Percentiles rank a stretch among this genome's conserved stretches.
phyloP scores from a whole-genome alignment of 2,329 filamentous ascomycete species.

The Lachnellula hyalina region DNA sequence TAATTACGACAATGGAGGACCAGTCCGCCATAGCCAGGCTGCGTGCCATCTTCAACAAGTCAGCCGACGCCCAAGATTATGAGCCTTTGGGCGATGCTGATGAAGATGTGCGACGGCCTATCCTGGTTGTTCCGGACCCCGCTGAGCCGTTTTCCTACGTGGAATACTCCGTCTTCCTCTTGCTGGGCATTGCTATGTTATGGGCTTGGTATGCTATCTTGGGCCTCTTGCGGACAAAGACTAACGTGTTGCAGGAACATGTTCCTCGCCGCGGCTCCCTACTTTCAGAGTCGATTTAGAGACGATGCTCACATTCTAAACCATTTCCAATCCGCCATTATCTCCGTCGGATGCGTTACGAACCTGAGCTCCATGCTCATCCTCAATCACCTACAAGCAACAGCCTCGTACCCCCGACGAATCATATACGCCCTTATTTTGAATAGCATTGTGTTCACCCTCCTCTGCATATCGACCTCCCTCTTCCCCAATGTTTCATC shows the following conservation, averaged over 20 bases:
- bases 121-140: slow-evolving; percentile 13
- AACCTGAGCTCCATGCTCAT: slow-evolving; percentile 73
- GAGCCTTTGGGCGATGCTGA: slow-evolving; percentile 20
- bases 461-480: slow-evolving; percentile 76
- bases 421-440: slow-evolving; percentile 73
- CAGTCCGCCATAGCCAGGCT: slow-evolving; percentile 21
- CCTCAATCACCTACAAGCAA: slow-evolving; percentile 73
- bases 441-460: slow-evolving; percentile 69
- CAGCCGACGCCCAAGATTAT: slow-evolving; percentile 22
- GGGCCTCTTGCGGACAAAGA: slow-evolving; percentile 8
- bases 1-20: slow-evolving; percentile 4
- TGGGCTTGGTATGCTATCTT: slow-evolving; percentile 78
- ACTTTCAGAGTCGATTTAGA: slow-evolving; percentile 80
- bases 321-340: slow-evolving; percentile 86
- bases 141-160: slow-evolving; percentile 69
- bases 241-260: slow-evolving; percentile 70
- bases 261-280: slow-evolving; percentile 92
- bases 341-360: slow-evolving; percentile 78
- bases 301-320: slow-evolving; percentile 64
- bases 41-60: slow-evolving; percentile 20
- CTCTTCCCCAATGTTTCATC: slow-evolving; percentile 58
- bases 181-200: slow-evolving; percentile 88
- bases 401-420: slow-evolving; percentile 81
- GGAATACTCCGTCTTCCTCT: slow-evolving; percentile 78
- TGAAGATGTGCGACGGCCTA: slow-evolving; percentile 15